Evolutionary conservation across 2,329 filamentous ascomycete species (phyloP), one percentile per base, ranked within the genome.

Genomic region (Xylaria sp.): DNA sequence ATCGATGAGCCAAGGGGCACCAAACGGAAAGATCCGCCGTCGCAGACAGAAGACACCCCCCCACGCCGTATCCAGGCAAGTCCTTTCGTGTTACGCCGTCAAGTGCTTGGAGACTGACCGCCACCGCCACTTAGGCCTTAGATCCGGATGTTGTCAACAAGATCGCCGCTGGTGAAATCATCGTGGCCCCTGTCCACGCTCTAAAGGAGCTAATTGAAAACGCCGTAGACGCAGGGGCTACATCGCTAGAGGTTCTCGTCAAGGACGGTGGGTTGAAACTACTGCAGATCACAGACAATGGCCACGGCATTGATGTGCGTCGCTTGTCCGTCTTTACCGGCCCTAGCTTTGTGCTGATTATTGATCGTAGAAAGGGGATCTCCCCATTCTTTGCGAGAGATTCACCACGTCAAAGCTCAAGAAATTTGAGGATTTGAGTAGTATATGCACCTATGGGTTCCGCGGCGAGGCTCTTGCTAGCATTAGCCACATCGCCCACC

Each of bases 391-490:
- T 3, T 99, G 95, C 73, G 93, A 98, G 75, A 88, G 95, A 52
- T 97, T 97, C 74, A 99, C 95, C 9, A 99, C 95, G 0, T 98
- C 94, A 11, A 99, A 99, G 75, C 83, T 99, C 60, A 93, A 95
- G 69, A 86, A 87, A 4, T 99, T 99, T 68, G 94, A 98, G 75
- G 95, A 99, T 74, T 81, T 99, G 48, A 87, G 87, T 40, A 91
- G 89, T 4, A 98, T 99, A 67, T 89, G 88, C 52, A 98, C 95
- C 1, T 99, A 99, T 75, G 95, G 95, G n/a, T 99, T 99, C 73
- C 90, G 95, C 54, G 95, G 95, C 57, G 95, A 99, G 77, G 95
- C 95, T 3, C 80, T 99, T 56, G 95, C 95, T 13, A 98, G 95
- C 77, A 99, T 99, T 75, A 98, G 94, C 73, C 95, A 99, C 74